Percentiles rank a stretch among this genome's conserved stretches.
Evolutionary conservation across 2,329 filamentous ascomycete species (phyloP).

Genomic region (Raffaelea deltoideospora): DNA sequence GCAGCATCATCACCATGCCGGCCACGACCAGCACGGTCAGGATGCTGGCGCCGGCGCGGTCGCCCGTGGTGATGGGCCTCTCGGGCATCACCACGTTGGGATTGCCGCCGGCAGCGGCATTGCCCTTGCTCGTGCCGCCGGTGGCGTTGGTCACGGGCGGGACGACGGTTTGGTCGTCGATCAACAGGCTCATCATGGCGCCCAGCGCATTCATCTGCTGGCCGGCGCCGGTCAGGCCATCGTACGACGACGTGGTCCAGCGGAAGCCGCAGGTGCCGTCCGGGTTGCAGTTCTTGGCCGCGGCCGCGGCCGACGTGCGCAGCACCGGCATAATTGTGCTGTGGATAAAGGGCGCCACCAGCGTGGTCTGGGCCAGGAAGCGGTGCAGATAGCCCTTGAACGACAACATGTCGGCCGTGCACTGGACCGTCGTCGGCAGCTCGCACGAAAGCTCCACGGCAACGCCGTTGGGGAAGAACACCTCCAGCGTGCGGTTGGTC

Average conservation of each 20-base stretch:
- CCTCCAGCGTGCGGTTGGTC: conserved; percentile 28
- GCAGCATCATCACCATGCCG: conserved; percentile 17
- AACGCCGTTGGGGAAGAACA: conserved; percentile 41
- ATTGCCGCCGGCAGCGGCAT: conserved; percentile 15
- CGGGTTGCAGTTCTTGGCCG: conserved; percentile 42
- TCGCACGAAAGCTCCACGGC: conserved; percentile 57
- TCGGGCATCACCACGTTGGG: neutral
- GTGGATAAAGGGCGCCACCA: conserved; percentile 45
- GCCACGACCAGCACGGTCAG: conserved; percentile 20
- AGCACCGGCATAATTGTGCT: conserved; percentile 42
- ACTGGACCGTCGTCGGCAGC: conserved; percentile 22
- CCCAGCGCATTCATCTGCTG: conserved; percentile 37
- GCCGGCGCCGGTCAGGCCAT: conserved; percentile 31
- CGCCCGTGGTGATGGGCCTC: conserved; percentile 14
- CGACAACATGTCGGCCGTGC: conserved; percentile 55
- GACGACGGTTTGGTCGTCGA: conserved; percentile 13
- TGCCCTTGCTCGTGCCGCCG: conserved; percentile 25
- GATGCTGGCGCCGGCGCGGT: conserved; percentile 25
- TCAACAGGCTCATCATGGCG: conserved; percentile 28
- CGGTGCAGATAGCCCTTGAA: conserved; percentile 58
- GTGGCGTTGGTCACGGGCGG: conserved; percentile 22
- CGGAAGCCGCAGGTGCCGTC: conserved; percentile 51
- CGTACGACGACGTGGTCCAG: conserved; percentile 33
- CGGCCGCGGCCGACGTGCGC: conserved; percentile 39
- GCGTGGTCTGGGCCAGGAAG: conserved; percentile 45